A percentile compares a stretch with the other conserved stretches of the same genome.
Conservation (phyloP, 495 filamentous ascomycete species). For the Acidiella bohemica region DNA sequence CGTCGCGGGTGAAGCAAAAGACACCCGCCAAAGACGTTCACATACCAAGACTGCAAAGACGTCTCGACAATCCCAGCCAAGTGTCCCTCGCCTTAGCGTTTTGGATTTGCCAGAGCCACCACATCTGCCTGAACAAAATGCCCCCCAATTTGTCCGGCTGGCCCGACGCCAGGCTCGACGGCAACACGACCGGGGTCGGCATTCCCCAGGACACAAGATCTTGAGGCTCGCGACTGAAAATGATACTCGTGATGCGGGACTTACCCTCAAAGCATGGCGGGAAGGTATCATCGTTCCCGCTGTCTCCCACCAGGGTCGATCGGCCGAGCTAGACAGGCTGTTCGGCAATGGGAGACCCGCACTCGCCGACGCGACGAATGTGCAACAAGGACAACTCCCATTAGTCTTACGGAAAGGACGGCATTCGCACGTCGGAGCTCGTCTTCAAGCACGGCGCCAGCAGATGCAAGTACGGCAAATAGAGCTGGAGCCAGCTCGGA, state of each 20-base stretch:
- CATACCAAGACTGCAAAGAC: too few species aligned
- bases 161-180: constrained; percentile 57
- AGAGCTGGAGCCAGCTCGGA: background rate
- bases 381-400: constrained; percentile 8
- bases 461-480: background rate
- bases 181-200: constrained; percentile 49
- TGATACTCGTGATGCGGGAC: constrained; percentile 65
- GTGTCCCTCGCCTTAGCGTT: constrained; percentile 48
- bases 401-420: background rate
- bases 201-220: constrained; percentile 61
- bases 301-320: too few species aligned
- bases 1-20: too few species aligned
- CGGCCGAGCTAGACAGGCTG: too few species aligned
- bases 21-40: too few species aligned
- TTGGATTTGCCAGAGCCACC: constrained; percentile 46
- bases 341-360: too few species aligned
- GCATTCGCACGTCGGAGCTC: background rate
- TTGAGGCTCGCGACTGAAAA: constrained; percentile 54
- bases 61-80: constrained; percentile 14
- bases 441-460: background rate
- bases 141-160: constrained; percentile 64
- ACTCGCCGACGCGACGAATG: background rate
- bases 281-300: constrained; percentile 50
- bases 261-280: constrained; percentile 60
- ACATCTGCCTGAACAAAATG: constrained; percentile 6